These are phyloP conservation scores for Phytophthora citricola DNA, from an alignment of 352 stramenopile genomes.

Conservation along the genomic window DNA sequence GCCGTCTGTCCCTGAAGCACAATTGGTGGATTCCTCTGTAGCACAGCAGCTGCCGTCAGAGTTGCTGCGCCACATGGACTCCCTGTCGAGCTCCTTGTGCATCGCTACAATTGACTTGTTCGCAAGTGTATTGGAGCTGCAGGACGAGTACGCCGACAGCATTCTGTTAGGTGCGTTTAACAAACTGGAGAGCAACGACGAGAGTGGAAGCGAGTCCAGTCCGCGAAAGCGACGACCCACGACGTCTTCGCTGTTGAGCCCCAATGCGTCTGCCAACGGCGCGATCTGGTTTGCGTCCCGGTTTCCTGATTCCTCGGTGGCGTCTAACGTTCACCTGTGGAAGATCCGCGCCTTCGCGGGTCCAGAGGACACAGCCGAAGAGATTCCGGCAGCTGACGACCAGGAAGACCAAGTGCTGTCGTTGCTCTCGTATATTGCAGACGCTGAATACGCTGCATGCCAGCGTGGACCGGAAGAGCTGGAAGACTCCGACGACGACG, in stretches of 20 bases:
- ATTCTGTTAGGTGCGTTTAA: slow-evolving; percentile 45
- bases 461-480: slow-evolving; percentile 52
- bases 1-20: slow-evolving; percentile 16
- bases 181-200: slow-evolving; percentile 14
- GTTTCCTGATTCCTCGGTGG: slow-evolving; percentile 80
- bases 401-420: slow-evolving; percentile 81
- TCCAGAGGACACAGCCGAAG: slow-evolving; percentile 45
- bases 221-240: slow-evolving; percentile 23
- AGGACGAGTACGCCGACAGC: slow-evolving; percentile 69
- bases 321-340: slow-evolving; percentile 82
- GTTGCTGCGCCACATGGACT: slow-evolving; percentile 82
- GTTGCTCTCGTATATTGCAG: slow-evolving; percentile 84
- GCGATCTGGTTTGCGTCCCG: slow-evolving; percentile 84
- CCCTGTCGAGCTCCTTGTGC: slow-evolving; percentile 78
- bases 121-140: slow-evolving; percentile 70
- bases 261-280: slow-evolving; percentile 35
- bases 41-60: slow-evolving; percentile 68
- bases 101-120: slow-evolving; percentile 88
- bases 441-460: slow-evolving; percentile 81
- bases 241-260: slow-evolving; percentile 23
- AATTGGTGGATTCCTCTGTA: slow-evolving; percentile 15
- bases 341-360: slow-evolving; percentile 77
- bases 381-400: slow-evolving; percentile 69
- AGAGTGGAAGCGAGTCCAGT: slow-evolving; percentile 22
- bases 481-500: slow-evolving; percentile 66